Percentiles rank a stretch among this genome's conserved stretches.
These are phyloP conservation scores for Bryum argenteum DNA, from an alignment of 225 moss, liverwort and hornwort species.

Conservation along the genomic window DNA sequence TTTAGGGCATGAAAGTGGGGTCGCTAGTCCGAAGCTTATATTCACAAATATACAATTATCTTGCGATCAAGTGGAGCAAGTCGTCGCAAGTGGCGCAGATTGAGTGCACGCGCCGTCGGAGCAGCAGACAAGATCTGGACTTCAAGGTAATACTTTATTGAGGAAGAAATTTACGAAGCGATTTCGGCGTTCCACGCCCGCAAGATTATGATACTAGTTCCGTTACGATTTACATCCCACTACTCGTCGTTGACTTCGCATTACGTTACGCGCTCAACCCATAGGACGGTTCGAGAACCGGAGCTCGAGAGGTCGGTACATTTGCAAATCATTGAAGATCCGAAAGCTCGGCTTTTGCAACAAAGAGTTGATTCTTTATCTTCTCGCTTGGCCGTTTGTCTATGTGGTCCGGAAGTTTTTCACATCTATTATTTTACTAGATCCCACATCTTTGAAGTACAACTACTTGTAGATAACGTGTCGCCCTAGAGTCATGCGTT, in stretches of 20 bases:
- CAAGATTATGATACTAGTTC: background rate
- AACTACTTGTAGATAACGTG: background rate
- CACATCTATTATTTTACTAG: background rate
- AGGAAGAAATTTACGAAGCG: too few relatives aligned
- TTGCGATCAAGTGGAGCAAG: constrained; percentile 64
- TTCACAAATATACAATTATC: background rate
- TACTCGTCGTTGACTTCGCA: constrained; percentile 12
- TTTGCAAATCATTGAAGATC: constrained; percentile 61
- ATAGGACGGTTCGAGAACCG: constrained; percentile 57
- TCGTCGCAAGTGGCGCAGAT: constrained; percentile 62
- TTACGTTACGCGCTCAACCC: constrained; percentile 40
- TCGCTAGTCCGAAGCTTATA: background rate
- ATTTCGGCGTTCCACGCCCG: too few relatives aligned
- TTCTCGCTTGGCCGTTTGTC: background rate
- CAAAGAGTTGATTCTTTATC: constrained; percentile 36
- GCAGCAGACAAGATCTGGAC: constrained; percentile 60
- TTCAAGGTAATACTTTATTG: constrained; percentile 47
- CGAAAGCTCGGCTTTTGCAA: constrained; percentile 48
- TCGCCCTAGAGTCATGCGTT: background rate
- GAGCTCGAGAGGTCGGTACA: constrained; percentile 64
- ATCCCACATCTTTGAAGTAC: background rate
- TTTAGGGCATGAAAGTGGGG: background rate
- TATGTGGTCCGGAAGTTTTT: constrained; percentile 44
- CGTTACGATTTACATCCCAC: background rate
- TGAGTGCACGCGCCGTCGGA: constrained; percentile 57